Evolutionary conservation across 2,329 filamentous ascomycete species (phyloP), one percentile per base, ranked within the genome.

Genomic region (Pleoardoris graminearum): DNA sequence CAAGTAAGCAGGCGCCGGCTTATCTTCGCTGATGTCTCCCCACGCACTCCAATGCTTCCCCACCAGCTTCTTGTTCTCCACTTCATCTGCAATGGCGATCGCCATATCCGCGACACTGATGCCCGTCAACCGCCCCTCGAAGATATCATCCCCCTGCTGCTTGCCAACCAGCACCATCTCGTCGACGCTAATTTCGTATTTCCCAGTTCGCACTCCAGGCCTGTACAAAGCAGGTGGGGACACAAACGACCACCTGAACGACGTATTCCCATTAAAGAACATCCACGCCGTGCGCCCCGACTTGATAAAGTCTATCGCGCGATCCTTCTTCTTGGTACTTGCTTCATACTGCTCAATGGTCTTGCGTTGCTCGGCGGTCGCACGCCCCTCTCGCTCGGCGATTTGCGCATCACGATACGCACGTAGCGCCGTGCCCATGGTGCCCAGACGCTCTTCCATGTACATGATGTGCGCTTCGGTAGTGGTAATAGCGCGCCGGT

Each of bases 191-290:
- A 58, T 67, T 60, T 65, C 60, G 48, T 73, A 73, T 46, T 50
- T 59, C 1, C 69, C 71, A 3, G 66, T 73, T 25, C 69, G 47
- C 37, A 55, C 63, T 7, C 71, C 70, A 0, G 71, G 66, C 19
- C 70, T 54, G 51, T 72, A 73, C 45, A 73, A 49, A 16, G 71
- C 67, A 43, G 61, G 53, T 12, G 70, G 71, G 4, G 58, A 63
- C 12, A 72, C 69, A 58, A 70, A 73, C 33, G 57, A 65, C 71
- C 71, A 74, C 11, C 42, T 44, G 42, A 74, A 73, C 11, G 50
- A 57, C 45, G 57, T 62, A 27, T 72, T 69, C 4, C 68, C 68
- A 27, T 72, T 67, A 10, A 73, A 73, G 29, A 73, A 72, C 68
- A 72, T 72, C 36, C 49, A 72, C 21, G 63, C 64, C n/a, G 70